phyloP scores from a whole-genome alignment of 129 eudicot species.

The Flaveria bidentis region DNA sequence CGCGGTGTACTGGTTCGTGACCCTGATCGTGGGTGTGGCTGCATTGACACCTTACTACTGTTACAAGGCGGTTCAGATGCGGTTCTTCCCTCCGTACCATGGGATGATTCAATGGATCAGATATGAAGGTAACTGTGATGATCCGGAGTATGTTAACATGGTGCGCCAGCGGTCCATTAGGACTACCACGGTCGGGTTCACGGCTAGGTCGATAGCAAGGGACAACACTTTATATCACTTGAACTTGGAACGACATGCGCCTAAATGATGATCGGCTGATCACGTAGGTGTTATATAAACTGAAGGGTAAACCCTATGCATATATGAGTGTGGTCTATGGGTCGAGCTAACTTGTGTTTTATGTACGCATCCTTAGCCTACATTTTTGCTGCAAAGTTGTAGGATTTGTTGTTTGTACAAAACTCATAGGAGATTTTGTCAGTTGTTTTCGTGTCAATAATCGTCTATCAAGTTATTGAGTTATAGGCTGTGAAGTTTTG shows the following conservation, averaged over 20 bases:
- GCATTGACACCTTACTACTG: slow-evolving; percentile 65
- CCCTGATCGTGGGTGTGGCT: slow-evolving; percentile 49
- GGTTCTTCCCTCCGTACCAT: slow-evolving; percentile 88
- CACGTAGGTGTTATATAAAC: background rate
- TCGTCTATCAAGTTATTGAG: slow-evolving; percentile 23
- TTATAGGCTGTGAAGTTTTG: slow-evolving; percentile 24
- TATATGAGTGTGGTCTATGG: too few species aligned
- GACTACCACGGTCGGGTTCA: slow-evolving; percentile 67
- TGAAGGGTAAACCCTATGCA: too few species aligned
- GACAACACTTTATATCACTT: slow-evolving; percentile 38
- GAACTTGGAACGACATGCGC: slow-evolving; percentile 40
- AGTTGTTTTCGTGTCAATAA: background rate
- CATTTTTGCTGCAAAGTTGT: too few species aligned
- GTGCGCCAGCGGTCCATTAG: slow-evolving; percentile 72
- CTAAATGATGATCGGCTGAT: slow-evolving; percentile 29
- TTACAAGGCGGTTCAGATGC: slow-evolving; percentile 62
- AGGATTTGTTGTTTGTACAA: slow-evolving; percentile 31
- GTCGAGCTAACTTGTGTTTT: too few species aligned
- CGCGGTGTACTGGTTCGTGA: slow-evolving; percentile 65
- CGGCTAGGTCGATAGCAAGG: slow-evolving; percentile 59
- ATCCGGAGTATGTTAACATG: slow-evolving; percentile 60
- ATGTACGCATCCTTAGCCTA: too few species aligned
- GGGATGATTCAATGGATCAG: slow-evolving; percentile 86
- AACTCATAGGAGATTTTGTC: slow-evolving; percentile 29
- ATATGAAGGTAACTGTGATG: slow-evolving; percentile 63